Conservation (phyloP, 192 early-diverging fungal genomes). For the Mortierella hygrophila region DNA sequence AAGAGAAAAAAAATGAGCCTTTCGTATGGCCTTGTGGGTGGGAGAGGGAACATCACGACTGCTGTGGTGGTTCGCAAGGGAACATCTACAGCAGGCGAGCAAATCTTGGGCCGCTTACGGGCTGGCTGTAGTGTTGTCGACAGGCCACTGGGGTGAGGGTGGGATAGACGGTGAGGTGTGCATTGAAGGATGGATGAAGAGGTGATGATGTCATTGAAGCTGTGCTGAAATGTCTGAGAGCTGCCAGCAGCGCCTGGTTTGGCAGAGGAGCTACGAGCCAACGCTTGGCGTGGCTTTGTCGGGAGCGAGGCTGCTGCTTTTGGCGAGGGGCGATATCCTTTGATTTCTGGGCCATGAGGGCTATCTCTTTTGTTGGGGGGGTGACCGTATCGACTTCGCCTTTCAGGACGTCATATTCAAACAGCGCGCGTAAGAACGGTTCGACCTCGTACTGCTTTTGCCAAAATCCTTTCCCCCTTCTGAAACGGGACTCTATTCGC, state of each 20-base stretch:
- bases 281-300: constrained; percentile 30
- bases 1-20: too few relatives aligned
- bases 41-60: too few relatives aligned
- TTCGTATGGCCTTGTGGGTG: too few relatives aligned
- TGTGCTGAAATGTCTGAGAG: constrained; percentile 22
- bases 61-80: too few relatives aligned
- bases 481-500: constrained; percentile 84
- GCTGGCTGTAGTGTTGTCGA: constrained; percentile 15
- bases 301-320: constrained; percentile 22
- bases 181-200: constrained; percentile 37
- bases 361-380: constrained; percentile 66
- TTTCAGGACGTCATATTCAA: constrained; percentile 83
- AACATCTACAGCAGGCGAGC: neutral
- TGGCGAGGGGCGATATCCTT: neutral
- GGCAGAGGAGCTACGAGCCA: constrained; percentile 35
- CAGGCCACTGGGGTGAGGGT: constrained; percentile 36
- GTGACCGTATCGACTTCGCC: constrained; percentile 50
- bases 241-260: constrained; percentile 19
- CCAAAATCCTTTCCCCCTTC: constrained; percentile 82
- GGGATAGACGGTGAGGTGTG: constrained; percentile 40
- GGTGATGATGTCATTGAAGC: constrained; percentile 44
- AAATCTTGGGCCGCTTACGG: constrained; percentile 22
- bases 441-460: constrained; percentile 84
- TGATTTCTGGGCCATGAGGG: constrained; percentile 27
- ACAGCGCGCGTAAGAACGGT: constrained; percentile 75